Base-by-base conservation (phyloP, 148 eudicot genomes). In the Rhododendron ferrugineum region DNA sequence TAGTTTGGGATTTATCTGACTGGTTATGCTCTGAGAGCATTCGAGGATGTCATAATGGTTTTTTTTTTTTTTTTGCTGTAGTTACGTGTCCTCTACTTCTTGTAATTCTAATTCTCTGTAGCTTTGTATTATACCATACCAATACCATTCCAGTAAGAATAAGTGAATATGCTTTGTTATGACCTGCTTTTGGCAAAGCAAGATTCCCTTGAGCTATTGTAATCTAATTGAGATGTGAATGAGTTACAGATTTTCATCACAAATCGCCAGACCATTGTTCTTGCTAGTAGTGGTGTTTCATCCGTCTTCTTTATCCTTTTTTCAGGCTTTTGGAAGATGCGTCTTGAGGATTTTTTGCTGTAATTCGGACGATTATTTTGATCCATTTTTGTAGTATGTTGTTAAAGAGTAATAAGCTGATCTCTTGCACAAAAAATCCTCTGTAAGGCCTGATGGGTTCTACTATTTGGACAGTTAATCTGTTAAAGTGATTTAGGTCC, bases 1-100 rank as follows among this genome's bases (percentile, higher is more conserved):
- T 34, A 28, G 54, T 79, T 79, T 62, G 56, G 88, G 91, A 75
- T 50, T 79, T 78, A 72, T 80, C 47, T 32, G 34, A 58, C 86
- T 32, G 79, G 86, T 81, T 81, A 78, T 54, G 83, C 78, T 79
- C 74, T 30, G 52, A 60, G 82, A 78, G 78, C 32, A 72, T 22
- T 66, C 72, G 73, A 83, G 80, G 84, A 87, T 87, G 16, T 37
- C 78, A 62, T 89, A 56, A 36, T 83, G 74, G 54, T 75, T 85
- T 87, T 88, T 89, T 82, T 54, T 82, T 54, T 54, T 54, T 16
- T 4, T 34, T 1, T 47, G 50, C 73, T 14, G 26, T 86, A 86
- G 86, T 82, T 88, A 83, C 22, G 86, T 56, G 73, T 78, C 86
- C 88, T 68, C 88, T 40, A 4, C 54, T 42, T 86, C 54, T 42